Evolutionary conservation across 305 asterid genomes (phyloP).

Genomic region (Fraxinus latifolia): DNA sequence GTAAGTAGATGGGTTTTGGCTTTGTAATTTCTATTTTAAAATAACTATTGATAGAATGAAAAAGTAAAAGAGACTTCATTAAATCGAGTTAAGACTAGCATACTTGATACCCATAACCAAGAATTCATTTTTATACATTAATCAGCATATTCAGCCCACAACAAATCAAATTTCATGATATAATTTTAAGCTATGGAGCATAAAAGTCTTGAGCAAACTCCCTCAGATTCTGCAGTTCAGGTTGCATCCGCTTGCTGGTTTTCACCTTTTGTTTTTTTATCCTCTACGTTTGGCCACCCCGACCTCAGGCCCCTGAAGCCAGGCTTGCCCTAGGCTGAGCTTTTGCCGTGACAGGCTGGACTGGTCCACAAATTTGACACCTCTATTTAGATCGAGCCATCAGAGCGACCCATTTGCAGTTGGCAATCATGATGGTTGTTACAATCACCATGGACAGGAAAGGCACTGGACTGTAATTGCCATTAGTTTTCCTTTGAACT

Average conservation of each 20-base stretch:
- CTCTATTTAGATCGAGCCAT: background rate
- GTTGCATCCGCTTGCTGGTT: slow-evolving; percentile 9
- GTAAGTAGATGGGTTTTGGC: background rate
- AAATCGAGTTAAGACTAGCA: background rate
- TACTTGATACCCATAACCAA: background rate
- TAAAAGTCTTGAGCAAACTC: slow-evolving; percentile 32
- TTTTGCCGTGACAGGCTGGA: background rate
- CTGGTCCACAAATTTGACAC: background rate
- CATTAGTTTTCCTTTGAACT: background rate
- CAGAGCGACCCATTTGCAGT: background rate
- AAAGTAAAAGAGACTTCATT: background rate
- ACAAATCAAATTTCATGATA: background rate
- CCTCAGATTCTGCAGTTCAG: slow-evolving; percentile 23
- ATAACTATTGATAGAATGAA: background rate
- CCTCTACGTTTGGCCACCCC: background rate
- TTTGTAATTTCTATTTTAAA: background rate
- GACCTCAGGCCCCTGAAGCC: background rate
- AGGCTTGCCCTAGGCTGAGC: background rate
- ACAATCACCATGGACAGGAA: background rate
- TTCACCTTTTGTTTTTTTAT: background rate
- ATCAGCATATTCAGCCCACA: background rate
- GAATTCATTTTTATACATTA: background rate
- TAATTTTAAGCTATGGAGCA: background rate
- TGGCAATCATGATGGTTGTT: background rate
- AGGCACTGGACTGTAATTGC: background rate